These are phyloP conservation scores for Cercospora sp. DNA, from an alignment of 2,329 filamentous ascomycete species.

Conservation along the genomic window DNA sequence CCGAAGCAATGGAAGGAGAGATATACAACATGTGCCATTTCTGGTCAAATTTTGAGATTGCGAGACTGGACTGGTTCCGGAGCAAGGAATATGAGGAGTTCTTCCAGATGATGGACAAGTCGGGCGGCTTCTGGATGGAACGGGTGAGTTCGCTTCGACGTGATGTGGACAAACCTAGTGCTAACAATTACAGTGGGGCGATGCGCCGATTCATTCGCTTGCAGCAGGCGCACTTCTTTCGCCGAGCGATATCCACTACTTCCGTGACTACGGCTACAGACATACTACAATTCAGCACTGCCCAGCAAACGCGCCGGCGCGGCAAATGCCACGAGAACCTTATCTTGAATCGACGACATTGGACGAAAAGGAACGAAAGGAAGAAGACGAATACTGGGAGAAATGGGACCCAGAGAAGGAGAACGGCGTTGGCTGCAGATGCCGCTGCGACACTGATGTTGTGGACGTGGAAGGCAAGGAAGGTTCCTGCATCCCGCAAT, in stretches of 20 bases:
- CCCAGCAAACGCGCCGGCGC: constrained; percentile 87
- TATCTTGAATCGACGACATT: constrained; percentile 56
- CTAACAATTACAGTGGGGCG: constrained; percentile 77
- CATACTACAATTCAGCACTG: constrained; percentile 99
- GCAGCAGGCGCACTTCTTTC: constrained; percentile 85
- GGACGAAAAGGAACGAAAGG: constrained; percentile 73
- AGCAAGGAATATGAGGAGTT: constrained; percentile 98
- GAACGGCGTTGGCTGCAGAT: constrained; percentile 95
- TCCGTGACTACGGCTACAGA: constrained; percentile 96
- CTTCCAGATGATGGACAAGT: constrained; percentile 98
- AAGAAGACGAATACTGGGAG: constrained; percentile 97
- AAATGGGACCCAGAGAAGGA: constrained; percentile 82
- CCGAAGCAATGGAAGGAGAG: constrained; percentile 93
- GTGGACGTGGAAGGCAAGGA: constrained; percentile 97
- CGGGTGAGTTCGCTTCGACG: constrained; percentile 61
- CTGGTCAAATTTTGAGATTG: constrained; percentile 99
- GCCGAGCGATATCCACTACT: constrained; percentile 89
- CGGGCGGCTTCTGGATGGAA: constrained; percentile 99
- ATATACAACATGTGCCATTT: constrained; percentile 99
- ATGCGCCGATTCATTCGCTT: constrained; percentile 96
- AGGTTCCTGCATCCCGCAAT: constrained; percentile 90
- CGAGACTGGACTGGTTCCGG: constrained; percentile 89
- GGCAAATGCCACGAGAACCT: constrained; percentile 77
- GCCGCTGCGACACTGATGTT: constrained; percentile 95
- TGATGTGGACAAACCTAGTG: constrained; percentile 32